Conservation (phyloP, 768 basidiomycete genomes). For the Clathrus columnatus region DNA sequence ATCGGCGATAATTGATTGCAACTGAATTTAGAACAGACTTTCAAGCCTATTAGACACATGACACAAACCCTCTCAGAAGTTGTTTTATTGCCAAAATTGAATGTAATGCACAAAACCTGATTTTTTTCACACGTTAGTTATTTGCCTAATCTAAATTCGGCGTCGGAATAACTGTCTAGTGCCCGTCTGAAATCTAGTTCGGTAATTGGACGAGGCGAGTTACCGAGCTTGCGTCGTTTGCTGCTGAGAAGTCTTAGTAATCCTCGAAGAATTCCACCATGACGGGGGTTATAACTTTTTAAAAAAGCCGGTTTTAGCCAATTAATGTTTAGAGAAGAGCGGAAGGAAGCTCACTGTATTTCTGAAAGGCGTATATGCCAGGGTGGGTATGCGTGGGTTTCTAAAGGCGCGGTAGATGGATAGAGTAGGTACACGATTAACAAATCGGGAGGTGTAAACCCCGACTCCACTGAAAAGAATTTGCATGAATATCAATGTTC, state of each 20-base stretch:
- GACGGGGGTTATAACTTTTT: constrained; percentile 4
- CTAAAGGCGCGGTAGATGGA: constrained; percentile 38
- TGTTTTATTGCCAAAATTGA: too few species aligned
- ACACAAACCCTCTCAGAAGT: too few species aligned
- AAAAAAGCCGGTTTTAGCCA: neutral
- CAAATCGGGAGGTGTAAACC: constrained; percentile 62
- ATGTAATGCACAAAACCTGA: too few species aligned
- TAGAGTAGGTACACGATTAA: constrained; percentile 62
- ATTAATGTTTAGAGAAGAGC: neutral
- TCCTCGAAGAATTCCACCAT: neutral
- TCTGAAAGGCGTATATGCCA: constrained; percentile 82
- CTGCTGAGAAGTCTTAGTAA: neutral
- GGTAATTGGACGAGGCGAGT: constrained; percentile 9
- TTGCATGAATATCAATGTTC: constrained; percentile 1
- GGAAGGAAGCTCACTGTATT: constrained; percentile 48
- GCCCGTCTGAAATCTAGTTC: constrained; percentile 52
- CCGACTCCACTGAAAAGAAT: constrained; percentile 35
- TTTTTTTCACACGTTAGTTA: too few species aligned
- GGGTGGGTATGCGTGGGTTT: constrained; percentile 71
- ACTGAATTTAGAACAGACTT: too few species aligned
- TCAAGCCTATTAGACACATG: too few species aligned
- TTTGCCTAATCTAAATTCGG: constrained; percentile 75
- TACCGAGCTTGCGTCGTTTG: neutral
- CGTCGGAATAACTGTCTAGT: constrained; percentile 61
- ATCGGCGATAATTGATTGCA: too few species aligned